Base-by-base conservation (phyloP, 2,329 filamentous ascomycete species). In the Exophiala bonariae region DNA sequence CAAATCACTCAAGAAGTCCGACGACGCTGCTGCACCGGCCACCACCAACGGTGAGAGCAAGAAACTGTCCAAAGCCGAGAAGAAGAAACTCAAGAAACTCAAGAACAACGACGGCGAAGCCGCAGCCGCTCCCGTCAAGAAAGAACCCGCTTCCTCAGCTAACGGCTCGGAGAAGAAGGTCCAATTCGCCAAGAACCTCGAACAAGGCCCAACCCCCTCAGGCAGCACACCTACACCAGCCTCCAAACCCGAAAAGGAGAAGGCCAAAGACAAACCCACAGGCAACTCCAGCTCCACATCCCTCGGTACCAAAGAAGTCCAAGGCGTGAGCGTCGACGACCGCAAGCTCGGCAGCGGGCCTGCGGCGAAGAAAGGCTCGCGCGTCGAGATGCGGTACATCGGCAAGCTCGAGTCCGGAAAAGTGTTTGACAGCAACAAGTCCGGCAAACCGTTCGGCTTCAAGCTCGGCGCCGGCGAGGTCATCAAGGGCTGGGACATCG, bases 401-500 rank as follows among this genome's bases (percentile, higher is more conserved):
- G 93, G 93, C 71, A 99, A 99, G 81, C 86, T 93, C 54, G 81
- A 85, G 65, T 87, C 95, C 71, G 90, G 90, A 72, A 95, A 96
- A 76, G 84, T 95, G 59, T 99, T 99, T 65, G 56, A 34, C 62
- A 91, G 89, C 90, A 71, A 99, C 81, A 99, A 97, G 81, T 96
- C 95, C 78, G 93, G 93, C 63, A 91, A 95, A 77, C 92, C 95
- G 49, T 99, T 99, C 77, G 81, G 80, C 59, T 97, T 97, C 83
- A 95, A 92, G 79, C 83, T 95, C 52, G 95, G 93, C 60, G 83
- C 85, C 66, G 91, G 91, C 53, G 89, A 97, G 71, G 95, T 99
- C 63, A 99, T 99, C 78, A 93, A 95, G 81, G 93, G 93, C 60
- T 97, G 93, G 95, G 95, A 99, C 69, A 82, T 97, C 57, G 93